Base-by-base conservation (phyloP, 495 filamentous ascomycete species). In the Hypoxylon lienhwacheense region DNA sequence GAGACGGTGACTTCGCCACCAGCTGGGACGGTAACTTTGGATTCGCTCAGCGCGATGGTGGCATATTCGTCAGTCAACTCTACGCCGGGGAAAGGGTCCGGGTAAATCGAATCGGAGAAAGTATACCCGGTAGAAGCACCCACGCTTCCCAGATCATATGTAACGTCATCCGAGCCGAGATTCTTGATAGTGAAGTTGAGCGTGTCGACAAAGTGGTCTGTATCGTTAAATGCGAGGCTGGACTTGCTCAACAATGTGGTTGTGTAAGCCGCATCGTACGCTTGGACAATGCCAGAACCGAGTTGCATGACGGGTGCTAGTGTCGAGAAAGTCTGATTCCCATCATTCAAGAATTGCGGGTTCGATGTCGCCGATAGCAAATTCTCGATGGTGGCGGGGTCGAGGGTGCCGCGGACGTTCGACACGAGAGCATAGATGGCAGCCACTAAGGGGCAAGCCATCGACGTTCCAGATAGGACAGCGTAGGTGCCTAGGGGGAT, bases 151-250 rank as follows among this genome's bases (percentile, higher is more conserved):
- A 84, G 63, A 7, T 61, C 61, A 64, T 81, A 83, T 16, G 71
- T 76, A 53, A 77, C 66, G 5, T 66, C 65, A 10, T 64, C 64
- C 1, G 53, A 57, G 35, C 76, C 80, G 29, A 73, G 69, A 67
- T 85, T 85, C 49, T 65, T 71, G 62, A 84, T 71, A 48, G 65
- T 71, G 55, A 84, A 79, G 24, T 72, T 66, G 41, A 75, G 66
- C 8, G 67, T 71, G 2, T 67, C 56, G n/a, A 67, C 60, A 35
- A 83, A 70, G 64, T 80, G 45, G 41, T 77, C 71, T 4, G 79
- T 82, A 60, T 84, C 81, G 61, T 82, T 82, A 66, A 83, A 81
- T 14, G 78, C 73, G 26, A 83, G 69, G 58, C 72, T 80, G 19
- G 76, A 79, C 10, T 75, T 70, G 60, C 72, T 75, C 39, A 83